Evolutionary conservation across 352 stramenopile genomes (phyloP), one percentile per base, ranked within the genome.

Genomic region (Phytophthora melonis): DNA sequence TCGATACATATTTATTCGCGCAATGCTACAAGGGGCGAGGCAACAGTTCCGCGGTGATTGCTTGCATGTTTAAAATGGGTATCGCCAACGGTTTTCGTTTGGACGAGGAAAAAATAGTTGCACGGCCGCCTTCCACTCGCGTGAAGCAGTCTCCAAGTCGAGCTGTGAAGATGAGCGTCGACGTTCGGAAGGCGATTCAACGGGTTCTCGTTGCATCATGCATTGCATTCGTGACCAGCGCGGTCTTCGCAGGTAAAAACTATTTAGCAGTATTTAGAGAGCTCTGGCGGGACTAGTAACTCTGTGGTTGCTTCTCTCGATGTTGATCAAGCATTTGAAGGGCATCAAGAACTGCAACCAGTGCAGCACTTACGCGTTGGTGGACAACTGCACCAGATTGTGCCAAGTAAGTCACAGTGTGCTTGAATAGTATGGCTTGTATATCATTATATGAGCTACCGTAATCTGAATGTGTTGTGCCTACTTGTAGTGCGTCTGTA

Each of bases 401-500:
- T 55, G 53, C 58, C 66, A 43, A 65, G 70, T 72, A 69, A 43
- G 52, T n/a, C 39, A 27, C 3, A 5, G 18, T 32, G 18, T 49
- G 18, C 6, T 49, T 16, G n/a, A 49, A 49, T n/a, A 49, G 13
- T 49, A 9, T 7, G 13, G 16, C 8, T n/a, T 7, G 41, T 25
- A 59, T 14, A 59, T 14, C 25, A 27, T 43, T 18, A 63, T 3
- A 32, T 32, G 27, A 3, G 19, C n/a, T 11, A 1, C 23, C 23
- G 23, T 25, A 23, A 34, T n/a, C n/a, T 14, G 18, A 30, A 27
- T 19, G 7, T 16, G 13, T 9, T 27, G n/a, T 47, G n/a, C n/a
- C 2, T 41, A 1, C 21, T 63, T 63, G 1, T n/a, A 91, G 84
- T 83, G 34, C 80, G 79, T 25, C 72, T 91, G 68, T 83, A 87